Evolutionary conservation across 2,329 filamentous ascomycete genomes (phyloP).

Genomic region (Xylariaceae sp.): DNA sequence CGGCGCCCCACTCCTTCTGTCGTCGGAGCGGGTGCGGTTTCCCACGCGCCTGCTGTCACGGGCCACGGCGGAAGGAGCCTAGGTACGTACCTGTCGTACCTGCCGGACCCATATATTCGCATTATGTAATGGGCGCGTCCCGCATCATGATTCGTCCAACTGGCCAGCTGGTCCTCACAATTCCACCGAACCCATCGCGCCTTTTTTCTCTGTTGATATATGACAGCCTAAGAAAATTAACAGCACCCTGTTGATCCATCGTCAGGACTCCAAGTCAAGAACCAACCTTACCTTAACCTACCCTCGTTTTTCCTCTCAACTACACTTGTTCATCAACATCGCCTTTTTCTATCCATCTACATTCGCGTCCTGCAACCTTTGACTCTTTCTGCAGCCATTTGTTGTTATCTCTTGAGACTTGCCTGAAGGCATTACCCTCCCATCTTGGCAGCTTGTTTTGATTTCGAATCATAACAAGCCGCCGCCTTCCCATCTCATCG

Average conservation of each 20-base stretch:
- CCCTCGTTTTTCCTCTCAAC: background rate
- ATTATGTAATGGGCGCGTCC: background rate
- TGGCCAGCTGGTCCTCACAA: constrained; percentile 6
- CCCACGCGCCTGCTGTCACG: too few species aligned
- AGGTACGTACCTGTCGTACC: background rate
- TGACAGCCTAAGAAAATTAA: constrained; percentile 15
- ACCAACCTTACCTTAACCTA: constrained; percentile 5
- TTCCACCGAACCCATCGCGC: constrained; percentile 5
- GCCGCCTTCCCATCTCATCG: background rate
- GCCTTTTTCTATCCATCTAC: constrained; percentile 2
- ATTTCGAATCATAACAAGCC: constrained; percentile 3
- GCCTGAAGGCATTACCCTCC: constrained; percentile 2
- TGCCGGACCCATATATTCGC: background rate
- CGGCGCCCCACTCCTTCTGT: too few species aligned
- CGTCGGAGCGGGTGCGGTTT: too few species aligned
- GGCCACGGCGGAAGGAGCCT: too few species aligned
- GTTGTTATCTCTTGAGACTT: constrained; percentile 2
- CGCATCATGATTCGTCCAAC: background rate
- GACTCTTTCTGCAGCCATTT: background rate
- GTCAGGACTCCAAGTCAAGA: constrained; percentile 5
- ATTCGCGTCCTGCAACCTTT: background rate
- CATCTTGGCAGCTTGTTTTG: background rate
- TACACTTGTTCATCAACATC: constrained; percentile 3
- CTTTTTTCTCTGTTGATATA: constrained; percentile 9
- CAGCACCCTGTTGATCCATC: constrained; percentile 12